These are phyloP conservation scores for Rhodotorula sp. DNA, from an alignment of 1,284 basidiomycete species.

Conservation along the genomic window DNA sequence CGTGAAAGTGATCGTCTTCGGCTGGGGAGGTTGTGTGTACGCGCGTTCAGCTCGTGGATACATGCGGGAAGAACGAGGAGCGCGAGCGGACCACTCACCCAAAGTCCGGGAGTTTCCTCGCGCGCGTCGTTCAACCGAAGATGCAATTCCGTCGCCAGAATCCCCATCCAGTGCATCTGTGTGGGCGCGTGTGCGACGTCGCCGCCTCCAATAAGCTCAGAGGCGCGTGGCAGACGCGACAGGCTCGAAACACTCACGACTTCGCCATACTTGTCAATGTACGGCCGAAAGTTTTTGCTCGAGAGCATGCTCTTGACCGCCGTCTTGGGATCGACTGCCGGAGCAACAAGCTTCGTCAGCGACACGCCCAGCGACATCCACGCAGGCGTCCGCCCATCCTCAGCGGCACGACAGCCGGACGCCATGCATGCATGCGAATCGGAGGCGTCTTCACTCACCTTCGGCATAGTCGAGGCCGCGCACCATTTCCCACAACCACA, in stretches of 20 bases:
- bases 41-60: background rate
- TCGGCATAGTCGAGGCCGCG: slow-evolving; percentile 86
- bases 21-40: slow-evolving; percentile 52
- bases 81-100: slow-evolving; percentile 49
- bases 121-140: slow-evolving; percentile 81
- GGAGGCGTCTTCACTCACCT: slow-evolving; percentile 56
- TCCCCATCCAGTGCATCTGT: slow-evolving; percentile 77
- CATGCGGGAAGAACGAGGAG: background rate
- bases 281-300: slow-evolving; percentile 81
- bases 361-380: background rate
- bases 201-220: too few relatives aligned
- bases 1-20: slow-evolving; percentile 81
- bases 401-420: background rate
- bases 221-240: background rate
- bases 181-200: background rate
- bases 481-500: slow-evolving; percentile 84
- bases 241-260: slow-evolving; percentile 52
- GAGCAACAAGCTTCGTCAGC: background rate
- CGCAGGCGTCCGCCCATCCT: too few relatives aligned
- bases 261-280: slow-evolving; percentile 68
- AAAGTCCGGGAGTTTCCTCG: slow-evolving; percentile 68
- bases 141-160: slow-evolving; percentile 84
- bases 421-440: background rate
- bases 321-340: slow-evolving; percentile 78
- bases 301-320: slow-evolving; percentile 87